Evolutionary conservation across 257 asterid genomes (phyloP).

Genomic region (Anisodus tanguticus): DNA sequence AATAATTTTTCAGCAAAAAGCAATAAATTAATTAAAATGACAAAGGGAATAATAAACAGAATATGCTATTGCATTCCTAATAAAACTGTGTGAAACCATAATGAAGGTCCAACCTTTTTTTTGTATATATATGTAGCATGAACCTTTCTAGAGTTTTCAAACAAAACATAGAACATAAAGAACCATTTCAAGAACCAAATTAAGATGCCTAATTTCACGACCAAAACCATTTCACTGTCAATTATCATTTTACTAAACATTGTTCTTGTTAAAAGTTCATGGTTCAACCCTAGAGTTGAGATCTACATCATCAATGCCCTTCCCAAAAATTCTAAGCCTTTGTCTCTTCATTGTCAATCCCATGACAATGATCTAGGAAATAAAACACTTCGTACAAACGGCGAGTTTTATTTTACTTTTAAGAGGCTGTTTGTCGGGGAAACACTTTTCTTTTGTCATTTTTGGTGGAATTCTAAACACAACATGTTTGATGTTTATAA

Average conservation of each 20-base stretch:
- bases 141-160: not conserved
- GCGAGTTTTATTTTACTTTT: not conserved
- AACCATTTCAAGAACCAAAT: not conserved
- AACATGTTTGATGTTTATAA: not conserved
- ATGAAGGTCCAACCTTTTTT: not conserved
- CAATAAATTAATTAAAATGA: not conserved
- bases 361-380: not conserved
- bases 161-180: not conserved
- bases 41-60: not conserved
- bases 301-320: not conserved
- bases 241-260: not conserved
- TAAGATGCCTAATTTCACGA: not conserved
- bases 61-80: not conserved
- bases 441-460: not conserved
- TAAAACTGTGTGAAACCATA: not conserved
- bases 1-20: not conserved
- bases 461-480: not conserved
- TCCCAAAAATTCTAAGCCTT: not conserved
- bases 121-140: not conserved
- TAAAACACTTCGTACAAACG: not conserved
- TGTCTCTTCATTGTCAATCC: not conserved
- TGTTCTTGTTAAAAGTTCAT: not conserved
- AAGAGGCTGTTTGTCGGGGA: not conserved
- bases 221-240: not conserved
- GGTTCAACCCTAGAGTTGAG: conserved; percentile 18